Base-by-base conservation (phyloP, 2,329 filamentous ascomycete genomes). In the Penicillium sp. region DNA sequence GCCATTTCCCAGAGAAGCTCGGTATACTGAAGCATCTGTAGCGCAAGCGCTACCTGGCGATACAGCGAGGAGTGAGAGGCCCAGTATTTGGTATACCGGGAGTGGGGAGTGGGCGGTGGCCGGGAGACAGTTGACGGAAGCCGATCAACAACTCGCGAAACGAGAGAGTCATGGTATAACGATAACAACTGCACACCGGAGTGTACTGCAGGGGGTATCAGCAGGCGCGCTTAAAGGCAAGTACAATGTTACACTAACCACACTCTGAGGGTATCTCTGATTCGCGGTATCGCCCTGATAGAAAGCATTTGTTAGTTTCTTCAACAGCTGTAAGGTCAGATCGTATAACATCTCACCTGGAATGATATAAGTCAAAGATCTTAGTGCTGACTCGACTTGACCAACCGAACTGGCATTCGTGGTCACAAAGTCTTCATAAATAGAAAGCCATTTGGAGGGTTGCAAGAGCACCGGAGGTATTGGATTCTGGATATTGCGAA, bases 1-100 rank as follows among this genome's bases (percentile, higher is more conserved):
- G 89, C 85, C 94, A 99, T 99, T 73, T 99, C 94, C 83, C 93
- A 94, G n/a, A 99, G 78, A 31, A 99, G 80, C 76, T 99, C 91
- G 0, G 92, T 96, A 71, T 97, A 97, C 64, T 94, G 89, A 26
- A 97, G 89, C 76, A 96, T 89, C 71, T 96, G 91, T 47, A 99
- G 79, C 5, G 92, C 79, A 61, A 92, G 82, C 39, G 93, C 92
- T 53, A 95, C 85, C 57, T 89, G 85, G 57, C 88, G 85, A 74
- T 99, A 99, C 10, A 90, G 80, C 5, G 82, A 79, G 66, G 83
- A 87, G 53, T 80, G 80, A 47, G 81, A 77, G 18, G 80, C 80
- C 82, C 84, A 87, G 71, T 85, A 86, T 60, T 81, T 81, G 37
- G 85, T 87, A 66, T 88, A 88, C 60, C 85, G 79, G 58, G 80